Conservation (phyloP, 768 basidiomycete species). For the Trametes villosa region DNA sequence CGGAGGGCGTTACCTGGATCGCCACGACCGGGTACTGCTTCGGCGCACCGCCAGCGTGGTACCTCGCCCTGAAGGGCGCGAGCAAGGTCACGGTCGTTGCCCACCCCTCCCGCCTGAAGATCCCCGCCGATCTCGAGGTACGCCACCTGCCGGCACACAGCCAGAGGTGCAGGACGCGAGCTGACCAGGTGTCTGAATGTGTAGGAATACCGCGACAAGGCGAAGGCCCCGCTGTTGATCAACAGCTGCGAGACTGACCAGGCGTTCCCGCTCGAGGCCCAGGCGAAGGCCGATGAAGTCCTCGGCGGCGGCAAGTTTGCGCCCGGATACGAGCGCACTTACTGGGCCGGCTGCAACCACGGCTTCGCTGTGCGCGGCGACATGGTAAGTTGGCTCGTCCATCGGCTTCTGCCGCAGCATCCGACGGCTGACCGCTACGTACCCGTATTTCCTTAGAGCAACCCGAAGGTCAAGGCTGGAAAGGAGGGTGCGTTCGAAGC, state of each 20-base stretch:
- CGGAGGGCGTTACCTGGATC: constrained; percentile 43
- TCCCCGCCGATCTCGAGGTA: constrained; percentile 46
- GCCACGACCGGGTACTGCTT: constrained; percentile 50
- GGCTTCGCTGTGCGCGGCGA: constrained; percentile 47
- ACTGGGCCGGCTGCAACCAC: constrained; percentile 35
- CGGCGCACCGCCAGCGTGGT: constrained; percentile 48
- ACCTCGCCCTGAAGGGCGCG: constrained; percentile 48
- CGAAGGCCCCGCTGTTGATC: constrained; percentile 47
- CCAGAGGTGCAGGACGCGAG: not conserved
- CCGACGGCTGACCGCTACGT: not conserved
- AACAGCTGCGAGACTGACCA: constrained; percentile 44
- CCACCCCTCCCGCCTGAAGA: constrained; percentile 51
- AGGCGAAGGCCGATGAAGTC: constrained; percentile 42
- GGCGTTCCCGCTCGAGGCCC: constrained; percentile 39
- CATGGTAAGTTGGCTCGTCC: constrained; percentile 20
- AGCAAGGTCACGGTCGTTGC: constrained; percentile 45
- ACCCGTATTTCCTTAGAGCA: not conserved
- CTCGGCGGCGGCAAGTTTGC: constrained; percentile 42
- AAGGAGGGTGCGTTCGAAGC: constrained; percentile 48
- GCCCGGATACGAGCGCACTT: constrained; percentile 42
- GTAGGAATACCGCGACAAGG: constrained; percentile 39
- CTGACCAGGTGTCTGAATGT: not conserved
- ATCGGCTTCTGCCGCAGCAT: not conserved
- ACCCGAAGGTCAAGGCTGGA: constrained; percentile 30
- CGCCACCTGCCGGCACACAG: not conserved